phyloP scores from a whole-genome alignment of 2,329 filamentous ascomycete species.

The Fusarium transvaalense region DNA sequence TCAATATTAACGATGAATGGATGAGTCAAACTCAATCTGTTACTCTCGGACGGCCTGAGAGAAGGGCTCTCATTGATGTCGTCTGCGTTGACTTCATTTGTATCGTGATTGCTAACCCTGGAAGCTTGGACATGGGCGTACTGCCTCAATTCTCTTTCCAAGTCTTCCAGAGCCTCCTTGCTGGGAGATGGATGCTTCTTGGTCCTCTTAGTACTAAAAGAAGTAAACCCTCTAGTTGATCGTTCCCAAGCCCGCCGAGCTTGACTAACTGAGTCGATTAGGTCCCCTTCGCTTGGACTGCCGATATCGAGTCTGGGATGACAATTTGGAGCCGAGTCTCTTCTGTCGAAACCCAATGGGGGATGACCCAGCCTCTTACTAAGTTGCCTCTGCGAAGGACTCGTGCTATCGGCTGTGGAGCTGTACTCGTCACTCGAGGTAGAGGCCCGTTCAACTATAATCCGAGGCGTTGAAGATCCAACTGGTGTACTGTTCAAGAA shows the following conservation, averaged over 20 bases:
- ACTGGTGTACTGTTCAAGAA: constrained; percentile 54
- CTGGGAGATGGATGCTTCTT: constrained; percentile 63
- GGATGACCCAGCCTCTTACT: constrained; percentile 6
- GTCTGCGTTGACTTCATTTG: constrained; percentile 51
- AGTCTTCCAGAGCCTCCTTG: constrained; percentile 56
- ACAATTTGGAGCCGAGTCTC: neutral
- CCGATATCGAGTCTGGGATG: neutral
- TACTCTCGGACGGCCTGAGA: constrained; percentile 49
- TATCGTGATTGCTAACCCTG: constrained; percentile 33
- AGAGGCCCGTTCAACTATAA: constrained; percentile 38
- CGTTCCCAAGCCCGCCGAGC: constrained; percentile 15
- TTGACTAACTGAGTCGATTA: constrained; percentile 24
- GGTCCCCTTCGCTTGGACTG: constrained; percentile 4
- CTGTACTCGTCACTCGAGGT: constrained; percentile 33
- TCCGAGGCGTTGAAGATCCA: constrained; percentile 56
- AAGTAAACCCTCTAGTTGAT: neutral
- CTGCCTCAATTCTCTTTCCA: constrained; percentile 53
- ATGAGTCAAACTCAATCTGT: constrained; percentile 42
- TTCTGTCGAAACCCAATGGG: constrained; percentile 1
- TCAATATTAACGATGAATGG: constrained; percentile 30
- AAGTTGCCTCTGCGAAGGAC: constrained; percentile 9
- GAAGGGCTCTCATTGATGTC: constrained; percentile 25
- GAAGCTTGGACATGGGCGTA: constrained; percentile 47
- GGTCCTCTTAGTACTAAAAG: constrained; percentile 32
- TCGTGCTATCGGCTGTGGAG: constrained; percentile 15